These are phyloP conservation scores for Inga oerstediana DNA, from an alignment of 306 rosid genomes.

Conservation along the genomic window DNA sequence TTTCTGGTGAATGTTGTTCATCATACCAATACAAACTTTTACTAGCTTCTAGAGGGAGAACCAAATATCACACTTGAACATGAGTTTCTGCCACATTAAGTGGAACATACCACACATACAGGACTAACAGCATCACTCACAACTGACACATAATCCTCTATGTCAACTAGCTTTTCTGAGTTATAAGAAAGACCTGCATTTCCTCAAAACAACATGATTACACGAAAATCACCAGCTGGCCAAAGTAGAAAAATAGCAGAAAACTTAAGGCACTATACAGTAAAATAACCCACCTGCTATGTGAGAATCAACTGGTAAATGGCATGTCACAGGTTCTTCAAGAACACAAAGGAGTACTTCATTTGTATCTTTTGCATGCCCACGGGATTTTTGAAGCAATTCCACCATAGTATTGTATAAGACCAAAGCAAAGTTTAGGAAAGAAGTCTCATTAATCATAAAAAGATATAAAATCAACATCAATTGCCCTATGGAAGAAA, in stretches of 20 bases:
- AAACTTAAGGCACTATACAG: background rate
- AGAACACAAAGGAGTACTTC: slow-evolving; percentile 35
- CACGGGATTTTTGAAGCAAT: slow-evolving; percentile 34
- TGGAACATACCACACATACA: slow-evolving; percentile 42
- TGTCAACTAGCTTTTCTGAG: slow-evolving; percentile 41
- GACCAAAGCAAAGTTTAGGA: background rate
- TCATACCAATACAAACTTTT: too few relatives aligned
- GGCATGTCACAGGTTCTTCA: slow-evolving; percentile 33
- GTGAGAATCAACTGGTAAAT: slow-evolving; percentile 35
- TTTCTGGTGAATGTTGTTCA: too few relatives aligned
- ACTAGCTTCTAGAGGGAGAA: background rate
- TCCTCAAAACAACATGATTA: slow-evolving; percentile 3
- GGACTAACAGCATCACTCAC: slow-evolving; percentile 7
- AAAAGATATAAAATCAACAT: background rate
- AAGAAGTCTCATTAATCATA: background rate
- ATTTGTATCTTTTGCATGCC: slow-evolving; percentile 34
- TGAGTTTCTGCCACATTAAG: background rate
- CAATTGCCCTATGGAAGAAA: background rate
- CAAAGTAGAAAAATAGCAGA: background rate
- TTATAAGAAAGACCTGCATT: slow-evolving; percentile 42
- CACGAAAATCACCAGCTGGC: background rate
- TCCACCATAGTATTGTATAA: slow-evolving; percentile 33
- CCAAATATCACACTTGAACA: background rate
- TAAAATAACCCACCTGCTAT: slow-evolving; percentile 31
- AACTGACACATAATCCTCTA: slow-evolving; percentile 29